Base-by-base conservation (phyloP, 2,329 filamentous ascomycete genomes). In the Hortaea werneckii region DNA sequence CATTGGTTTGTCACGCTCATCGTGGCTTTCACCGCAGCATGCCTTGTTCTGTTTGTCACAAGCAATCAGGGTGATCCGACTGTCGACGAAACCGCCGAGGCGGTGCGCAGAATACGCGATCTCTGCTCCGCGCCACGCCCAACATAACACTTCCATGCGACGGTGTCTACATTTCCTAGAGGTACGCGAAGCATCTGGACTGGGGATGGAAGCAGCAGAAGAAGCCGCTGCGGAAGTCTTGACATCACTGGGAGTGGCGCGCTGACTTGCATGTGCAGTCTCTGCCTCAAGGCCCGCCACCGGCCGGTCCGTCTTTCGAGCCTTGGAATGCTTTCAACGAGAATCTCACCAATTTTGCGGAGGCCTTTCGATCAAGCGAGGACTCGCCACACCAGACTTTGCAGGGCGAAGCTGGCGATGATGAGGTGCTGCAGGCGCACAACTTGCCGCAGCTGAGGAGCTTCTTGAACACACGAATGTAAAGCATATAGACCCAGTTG, bases 1-100 rank as follows among this genome's bases (percentile, higher is more conserved):
- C 41, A 47, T 8, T 56, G 54, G 52, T 51, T 50, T 43, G 44
- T 44, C 10, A 49, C 43, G 7, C 45, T 50, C 32, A 48, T 46
- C 8, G 32, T 56, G 6, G 42, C 47, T 7, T 45, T 52, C 13
- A 50, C 50, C n/a, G 49, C 48, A 6, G 52, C 45, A 6, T 45
- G 42, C 20, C 40, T 56, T 30, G 46, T 44, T 30, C 47, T 56
- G 5, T 56, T 54, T 40, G 52, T 53, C 5, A 45, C 52, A 26
- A 50, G 47, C 27, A 50, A 48, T 9, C 35, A 47, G 3, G 45
- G 48, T 13, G 48, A 48, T 11, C 46, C 52, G 5, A 53, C 51
- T 5, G 42, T 56, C 8, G 39, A 47, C n/a, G 50, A 52, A 29
- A 52, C 48, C 2, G 47, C 41, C 27, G 47, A 46, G 11, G 47